Base-by-base conservation (phyloP, 805 yeast species). In the Saccharomyces paradoxus region DNA sequence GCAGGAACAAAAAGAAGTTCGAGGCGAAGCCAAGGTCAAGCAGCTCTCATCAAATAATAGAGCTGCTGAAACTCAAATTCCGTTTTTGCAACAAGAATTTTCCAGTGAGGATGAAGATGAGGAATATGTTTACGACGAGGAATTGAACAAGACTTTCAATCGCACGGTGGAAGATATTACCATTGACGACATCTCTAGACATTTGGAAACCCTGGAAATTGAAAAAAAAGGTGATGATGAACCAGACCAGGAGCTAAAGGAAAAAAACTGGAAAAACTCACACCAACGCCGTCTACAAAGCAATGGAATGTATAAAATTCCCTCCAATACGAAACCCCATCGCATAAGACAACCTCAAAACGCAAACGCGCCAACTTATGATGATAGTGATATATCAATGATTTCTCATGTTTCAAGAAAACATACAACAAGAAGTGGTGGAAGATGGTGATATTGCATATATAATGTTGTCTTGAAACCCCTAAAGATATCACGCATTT, bases 101-200 rank as follows among this genome's bases (percentile, higher is more conserved):
- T 62, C 66, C 47, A 63, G 66, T 56, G 72, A 67, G 12, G 72
- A 68, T 24, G 70, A 68, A 13, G 72, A 70, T 55, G 72, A 69
- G 17, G 71, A 70, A 49, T 70, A 70, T 50, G 68, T 57, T 8
- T 69, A 70, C 50, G 70, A 70, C 51, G 74, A 70, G 54, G 69
- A 66, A 52, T 58, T 70, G 50, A 70, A 70, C 52, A 67, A 67
- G 55, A 69, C 74, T 0, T 70, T 70, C 58, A 70, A 70, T 57
- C 63, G 69, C 30, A 70, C 74, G 8, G 72, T 70, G 9, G 74
- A 70, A 52, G 74, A 70, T 57, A 69, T 70, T 50, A 69, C 74
- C 5, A 68, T 70, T 51, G 73, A 69, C 60, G 74, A 70, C 44
- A 68, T 70, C 7, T 70, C 74, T 1, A 63, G 72, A 51, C 73